Base-by-base conservation (phyloP, 1,284 basidiomycete species). In the Apiotrichum mycotoxinovorans region DNA sequence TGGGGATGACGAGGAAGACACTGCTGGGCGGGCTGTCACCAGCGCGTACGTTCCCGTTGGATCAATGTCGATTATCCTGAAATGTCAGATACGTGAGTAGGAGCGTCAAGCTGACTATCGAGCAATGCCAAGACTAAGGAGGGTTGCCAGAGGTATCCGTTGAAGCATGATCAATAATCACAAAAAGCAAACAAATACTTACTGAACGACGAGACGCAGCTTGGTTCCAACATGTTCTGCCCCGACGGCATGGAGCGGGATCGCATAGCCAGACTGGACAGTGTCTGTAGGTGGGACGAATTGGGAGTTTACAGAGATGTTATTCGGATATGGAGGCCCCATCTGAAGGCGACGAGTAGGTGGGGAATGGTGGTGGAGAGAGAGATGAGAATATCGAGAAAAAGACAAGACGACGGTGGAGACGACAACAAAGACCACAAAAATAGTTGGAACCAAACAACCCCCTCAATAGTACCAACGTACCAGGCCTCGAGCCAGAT, bases 401-500 rank as follows among this genome's bases (percentile, higher is more conserved):
- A n/a, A n/a, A n/a, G n/a, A n/a, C n/a, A n/a, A n/a, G n/a, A n/a
- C n/a, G n/a, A n/a, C n/a, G n/a, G n/a, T 45, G 44, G 27, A 45
- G 45, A 46, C 10, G 30, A 20, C 11, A 10, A 20, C n/a, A 7
- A 20, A 4, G 45, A n/a, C n/a, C n/a, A n/a, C n/a, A n/a, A n/a
- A n/a, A n/a, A n/a, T 3, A 15, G 27, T 26, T 47, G 45, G 45
- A 47, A 47, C 45, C 45, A 47, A 47, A 47, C 45, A 47, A 42
- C 2, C 9, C 15, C 2, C 2, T 2, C 40, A 5, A 38, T 5
- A 38, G n/a, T 38, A 9, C 37, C 10, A 14, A 34, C 9, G 9
- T 14, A 34, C 8, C 33, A 34, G 33, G 33, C 33, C 8, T 8
- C 33, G 33, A 34, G 33, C 33, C 33, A 9, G 33, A 18, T 1